These are phyloP conservation scores for Medicago arabica DNA, from an alignment of 306 rosid species.

Conservation along the genomic window DNA sequence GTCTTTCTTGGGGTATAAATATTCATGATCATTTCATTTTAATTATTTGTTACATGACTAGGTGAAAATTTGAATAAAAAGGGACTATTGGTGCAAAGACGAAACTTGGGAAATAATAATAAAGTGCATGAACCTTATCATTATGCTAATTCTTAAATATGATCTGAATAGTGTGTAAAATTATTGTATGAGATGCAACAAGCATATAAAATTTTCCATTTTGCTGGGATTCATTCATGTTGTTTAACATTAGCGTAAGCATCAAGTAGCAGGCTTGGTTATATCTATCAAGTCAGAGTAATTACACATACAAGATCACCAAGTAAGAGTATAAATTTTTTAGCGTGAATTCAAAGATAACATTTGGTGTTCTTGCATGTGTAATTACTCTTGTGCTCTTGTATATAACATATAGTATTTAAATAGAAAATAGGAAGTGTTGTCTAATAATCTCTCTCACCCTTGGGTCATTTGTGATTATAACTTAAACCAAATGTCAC, in stretches of 20 bases:
- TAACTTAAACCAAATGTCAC: conserved; percentile 4
- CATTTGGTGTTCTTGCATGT: too few relatives aligned
- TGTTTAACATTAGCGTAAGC: conserved; percentile 17
- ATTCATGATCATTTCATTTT: conserved; percentile 25
- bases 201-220: conserved; percentile 3
- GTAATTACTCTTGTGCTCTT: not conserved
- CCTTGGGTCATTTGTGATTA: not conserved
- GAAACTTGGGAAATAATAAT: not conserved
- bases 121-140: conserved; percentile 11
- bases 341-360: too few relatives aligned
- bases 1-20: conserved; percentile 12
- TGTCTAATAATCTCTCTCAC: conserved; percentile 6
- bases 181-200: conserved; percentile 15
- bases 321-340: too few relatives aligned
- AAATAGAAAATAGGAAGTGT: not conserved
- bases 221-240: not conserved
- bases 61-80: too few relatives aligned
- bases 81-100: not conserved
- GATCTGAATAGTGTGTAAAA: conserved; percentile 1
- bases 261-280: not conserved
- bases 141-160: not conserved
- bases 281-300: not conserved
- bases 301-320: not conserved
- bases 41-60: not conserved
- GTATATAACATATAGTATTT: not conserved